Conservation (phyloP, 176 grass and related monocot genomes). For the Paspalum notatum region DNA sequence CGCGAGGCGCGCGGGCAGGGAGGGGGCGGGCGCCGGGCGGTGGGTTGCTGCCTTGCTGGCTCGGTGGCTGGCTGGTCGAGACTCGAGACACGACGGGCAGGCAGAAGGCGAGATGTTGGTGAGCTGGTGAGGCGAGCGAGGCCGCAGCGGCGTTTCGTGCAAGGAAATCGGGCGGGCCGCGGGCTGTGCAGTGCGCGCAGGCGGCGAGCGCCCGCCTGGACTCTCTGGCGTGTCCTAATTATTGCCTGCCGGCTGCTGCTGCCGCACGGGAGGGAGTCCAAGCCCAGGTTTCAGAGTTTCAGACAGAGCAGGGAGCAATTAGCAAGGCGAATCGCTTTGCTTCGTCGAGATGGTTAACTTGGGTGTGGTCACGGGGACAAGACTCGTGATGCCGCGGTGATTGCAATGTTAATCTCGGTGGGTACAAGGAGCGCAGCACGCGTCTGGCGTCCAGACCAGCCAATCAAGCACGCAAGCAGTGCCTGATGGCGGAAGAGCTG, state of each 20-base stretch:
- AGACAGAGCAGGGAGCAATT: not conserved
- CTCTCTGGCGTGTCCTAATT: constrained; percentile 16
- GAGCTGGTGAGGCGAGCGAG: not conserved
- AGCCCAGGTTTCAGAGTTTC: too few species aligned
- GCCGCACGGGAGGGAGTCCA: not conserved
- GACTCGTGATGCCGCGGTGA: not conserved
- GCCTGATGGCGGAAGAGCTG: not conserved
- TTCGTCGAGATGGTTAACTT: not conserved
- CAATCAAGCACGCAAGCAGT: too few species aligned
- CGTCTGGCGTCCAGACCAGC: not conserved
- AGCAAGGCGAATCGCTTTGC: not conserved
- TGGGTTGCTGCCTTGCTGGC: not conserved
- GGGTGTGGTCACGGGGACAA: not conserved
- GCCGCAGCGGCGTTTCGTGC: constrained; percentile 40
- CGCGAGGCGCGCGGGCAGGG: not conserved
- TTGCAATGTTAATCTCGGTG: not conserved
- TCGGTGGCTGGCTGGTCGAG: constrained; percentile 32
- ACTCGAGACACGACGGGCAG: constrained; percentile 27
- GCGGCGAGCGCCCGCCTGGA: constrained; percentile 1
- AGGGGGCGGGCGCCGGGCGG: not conserved
- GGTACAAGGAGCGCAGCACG: not conserved
- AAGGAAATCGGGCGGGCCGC: constrained; percentile 26
- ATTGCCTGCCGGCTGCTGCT: not conserved
- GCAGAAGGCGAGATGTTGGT: constrained; percentile 2
- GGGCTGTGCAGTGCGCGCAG: not conserved